Evolutionary conservation across 1,284 basidiomycete genomes (phyloP).

Genomic region (Apiotrichum sp.): DNA sequence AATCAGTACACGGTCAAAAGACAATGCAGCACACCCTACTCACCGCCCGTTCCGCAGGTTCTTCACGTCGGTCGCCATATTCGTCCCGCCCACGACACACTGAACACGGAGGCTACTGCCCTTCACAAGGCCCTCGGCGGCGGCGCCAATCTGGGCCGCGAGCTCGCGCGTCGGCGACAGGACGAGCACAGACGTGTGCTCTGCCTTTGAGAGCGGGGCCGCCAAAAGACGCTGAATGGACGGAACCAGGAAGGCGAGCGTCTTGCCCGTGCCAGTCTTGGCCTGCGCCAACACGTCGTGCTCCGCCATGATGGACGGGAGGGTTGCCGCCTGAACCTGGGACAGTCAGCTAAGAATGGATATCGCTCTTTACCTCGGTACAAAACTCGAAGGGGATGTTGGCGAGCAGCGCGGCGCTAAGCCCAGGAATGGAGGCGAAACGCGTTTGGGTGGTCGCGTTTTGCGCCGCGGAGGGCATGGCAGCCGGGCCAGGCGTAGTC

Average conservation of each 20-base stretch:
- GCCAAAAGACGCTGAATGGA: conserved; percentile 46
- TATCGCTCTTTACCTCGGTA: conserved; percentile 36
- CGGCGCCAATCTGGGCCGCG: conserved; percentile 45
- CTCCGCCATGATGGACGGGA: conserved; percentile 47
- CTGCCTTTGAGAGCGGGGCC: conserved; percentile 17
- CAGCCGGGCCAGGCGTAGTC: neutral
- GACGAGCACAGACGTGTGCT: conserved; percentile 40
- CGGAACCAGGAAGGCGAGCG: conserved; percentile 52
- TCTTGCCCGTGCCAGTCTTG: conserved; percentile 54
- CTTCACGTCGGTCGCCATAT: conserved; percentile 44
- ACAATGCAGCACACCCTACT: neutral
- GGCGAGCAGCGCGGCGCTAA: conserved; percentile 21
- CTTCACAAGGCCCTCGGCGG: conserved; percentile 24
- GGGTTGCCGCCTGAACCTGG: conserved; percentile 49
- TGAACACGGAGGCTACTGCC: conserved; percentile 33
- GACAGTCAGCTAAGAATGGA: no score
- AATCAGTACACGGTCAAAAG: neutral
- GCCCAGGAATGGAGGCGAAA: conserved; percentile 23
- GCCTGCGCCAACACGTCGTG: conserved; percentile 52
- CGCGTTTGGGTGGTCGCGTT: conserved; percentile 12
- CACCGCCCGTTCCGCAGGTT: conserved; percentile 35
- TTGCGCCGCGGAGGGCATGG: neutral
- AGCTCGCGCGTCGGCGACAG: conserved; percentile 52
- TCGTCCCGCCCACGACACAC: conserved; percentile 50
- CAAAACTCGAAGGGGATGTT: conserved; percentile 44